Evolutionary conservation across 345 rosid genomes (phyloP).

Genomic region (Trapa incisa): DNA sequence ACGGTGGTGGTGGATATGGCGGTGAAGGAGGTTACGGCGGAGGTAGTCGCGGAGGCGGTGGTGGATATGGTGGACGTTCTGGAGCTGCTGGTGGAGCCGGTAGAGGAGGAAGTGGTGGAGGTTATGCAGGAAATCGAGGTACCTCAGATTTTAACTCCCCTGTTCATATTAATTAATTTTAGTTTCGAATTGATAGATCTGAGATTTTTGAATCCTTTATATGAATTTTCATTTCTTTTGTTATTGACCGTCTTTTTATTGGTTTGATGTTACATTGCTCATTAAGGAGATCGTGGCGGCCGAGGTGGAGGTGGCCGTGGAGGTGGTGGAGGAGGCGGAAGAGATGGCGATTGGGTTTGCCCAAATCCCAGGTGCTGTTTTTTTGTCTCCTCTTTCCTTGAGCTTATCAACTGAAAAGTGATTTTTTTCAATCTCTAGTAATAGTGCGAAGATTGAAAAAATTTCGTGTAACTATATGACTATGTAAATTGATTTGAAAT

Average conservation of each 20-base stretch:
- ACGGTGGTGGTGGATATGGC: conserved; percentile 24
- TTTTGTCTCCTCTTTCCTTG: neutral
- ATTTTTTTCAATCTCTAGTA: neutral
- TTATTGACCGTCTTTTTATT: neutral
- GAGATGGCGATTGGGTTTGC: conserved; percentile 96
- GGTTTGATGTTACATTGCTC: conserved; percentile 24
- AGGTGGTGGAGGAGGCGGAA: conserved; percentile 60
- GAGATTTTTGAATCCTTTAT: neutral
- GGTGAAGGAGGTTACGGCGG: conserved; percentile 27
- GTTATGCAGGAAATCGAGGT: conserved; percentile 48
- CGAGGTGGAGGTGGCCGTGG: conserved; percentile 57
- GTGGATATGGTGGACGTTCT: conserved; percentile 14
- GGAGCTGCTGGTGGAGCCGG: neutral
- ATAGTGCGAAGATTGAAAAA: neutral
- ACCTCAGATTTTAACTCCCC: neutral
- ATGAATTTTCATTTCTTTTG: neutral
- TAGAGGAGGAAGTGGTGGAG: conserved; percentile 12
- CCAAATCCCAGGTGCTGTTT: conserved; percentile 62
- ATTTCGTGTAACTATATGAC: neutral
- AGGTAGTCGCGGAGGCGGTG: conserved; percentile 35
- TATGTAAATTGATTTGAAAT: neutral
- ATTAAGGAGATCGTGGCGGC: conserved; percentile 69
- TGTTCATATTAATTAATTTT: neutral
- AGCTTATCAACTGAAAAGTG: neutral
- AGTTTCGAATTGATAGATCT: conserved; percentile 12